These are phyloP conservation scores for Phialocephala sp. DNA, from an alignment of 2,329 filamentous ascomycete species.

Conservation along the genomic window DNA sequence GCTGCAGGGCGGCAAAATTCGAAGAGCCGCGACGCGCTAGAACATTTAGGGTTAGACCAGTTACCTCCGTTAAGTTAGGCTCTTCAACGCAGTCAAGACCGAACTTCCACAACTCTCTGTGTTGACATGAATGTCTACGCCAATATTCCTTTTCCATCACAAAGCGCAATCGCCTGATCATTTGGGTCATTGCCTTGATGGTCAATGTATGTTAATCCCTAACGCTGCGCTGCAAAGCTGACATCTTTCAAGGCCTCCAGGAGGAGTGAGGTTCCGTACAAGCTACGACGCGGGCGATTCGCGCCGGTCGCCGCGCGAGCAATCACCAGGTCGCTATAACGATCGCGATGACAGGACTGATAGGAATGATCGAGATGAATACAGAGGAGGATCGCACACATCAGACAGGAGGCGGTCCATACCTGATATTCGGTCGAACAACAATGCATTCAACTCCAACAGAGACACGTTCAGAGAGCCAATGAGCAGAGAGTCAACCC, in stretches of 20 bases:
- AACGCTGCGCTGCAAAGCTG: constrained; percentile 14
- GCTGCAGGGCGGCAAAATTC: neutral
- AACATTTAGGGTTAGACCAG: neutral
- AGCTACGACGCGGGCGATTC: constrained; percentile 47
- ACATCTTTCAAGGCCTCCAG: constrained; percentile 17
- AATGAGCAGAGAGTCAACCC: constrained; percentile 35
- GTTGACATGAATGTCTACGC: neutral
- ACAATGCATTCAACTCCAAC: constrained; percentile 63
- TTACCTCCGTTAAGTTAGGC: neutral
- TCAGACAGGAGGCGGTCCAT: constrained; percentile 41
- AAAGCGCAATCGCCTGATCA: neutral
- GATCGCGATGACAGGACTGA: neutral
- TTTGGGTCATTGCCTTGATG: constrained; percentile 39
- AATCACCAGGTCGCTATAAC: constrained; percentile 45
- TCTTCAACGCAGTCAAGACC: neutral
- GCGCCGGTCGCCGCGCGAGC: constrained; percentile 48
- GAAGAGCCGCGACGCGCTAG: neutral
- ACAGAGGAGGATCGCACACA: constrained; percentile 38
- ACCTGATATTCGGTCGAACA: constrained; percentile 41
- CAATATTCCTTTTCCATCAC: neutral
- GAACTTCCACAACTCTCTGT: neutral
- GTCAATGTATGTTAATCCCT: constrained; percentile 38
- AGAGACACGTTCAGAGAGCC: constrained; percentile 63
- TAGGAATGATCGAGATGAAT: constrained; percentile 37
- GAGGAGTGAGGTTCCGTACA: constrained; percentile 35